These are phyloP conservation scores for Logfia minima DNA, from an alignment of 129 eudicot species.

Conservation along the genomic window DNA sequence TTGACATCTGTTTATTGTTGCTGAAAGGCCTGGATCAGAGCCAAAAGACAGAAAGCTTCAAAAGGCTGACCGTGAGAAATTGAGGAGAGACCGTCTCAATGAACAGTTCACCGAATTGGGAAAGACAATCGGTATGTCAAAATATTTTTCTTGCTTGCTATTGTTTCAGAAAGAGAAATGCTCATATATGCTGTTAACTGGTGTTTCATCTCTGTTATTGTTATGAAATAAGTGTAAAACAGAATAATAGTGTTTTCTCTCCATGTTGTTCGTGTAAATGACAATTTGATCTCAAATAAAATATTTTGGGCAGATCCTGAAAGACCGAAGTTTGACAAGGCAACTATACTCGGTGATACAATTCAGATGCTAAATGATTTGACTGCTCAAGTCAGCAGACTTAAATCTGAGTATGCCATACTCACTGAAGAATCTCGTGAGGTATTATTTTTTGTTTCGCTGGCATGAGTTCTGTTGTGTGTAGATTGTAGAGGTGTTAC, in stretches of 20 bases:
- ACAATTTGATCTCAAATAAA: conserved; percentile 17
- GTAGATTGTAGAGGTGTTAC: background rate
- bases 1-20: conserved; percentile 19
- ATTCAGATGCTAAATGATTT: conserved; percentile 82
- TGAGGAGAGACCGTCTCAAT: conserved; percentile 86
- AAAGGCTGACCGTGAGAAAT: conserved; percentile 91
- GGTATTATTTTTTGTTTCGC: conserved; percentile 40
- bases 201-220: background rate
- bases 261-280: background rate
- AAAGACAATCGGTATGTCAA: conserved; percentile 64
- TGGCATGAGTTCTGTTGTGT: background rate
- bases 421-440: conserved; percentile 89
- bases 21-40: conserved; percentile 60
- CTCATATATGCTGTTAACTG: background rate
- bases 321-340: conserved; percentile 94
- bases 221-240: background rate
- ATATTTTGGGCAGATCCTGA: conserved; percentile 70
- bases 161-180: background rate
- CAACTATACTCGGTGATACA: conserved; percentile 82
- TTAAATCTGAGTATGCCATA: conserved; percentile 70
- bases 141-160: background rate
- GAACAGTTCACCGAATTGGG: conserved; percentile 92
- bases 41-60: conserved; percentile 82
- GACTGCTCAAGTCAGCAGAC: conserved; percentile 71
- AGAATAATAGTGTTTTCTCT: background rate